phyloP scores from a whole-genome alignment of 768 basidiomycete genomes.

The Psilocybe cyanescens region DNA sequence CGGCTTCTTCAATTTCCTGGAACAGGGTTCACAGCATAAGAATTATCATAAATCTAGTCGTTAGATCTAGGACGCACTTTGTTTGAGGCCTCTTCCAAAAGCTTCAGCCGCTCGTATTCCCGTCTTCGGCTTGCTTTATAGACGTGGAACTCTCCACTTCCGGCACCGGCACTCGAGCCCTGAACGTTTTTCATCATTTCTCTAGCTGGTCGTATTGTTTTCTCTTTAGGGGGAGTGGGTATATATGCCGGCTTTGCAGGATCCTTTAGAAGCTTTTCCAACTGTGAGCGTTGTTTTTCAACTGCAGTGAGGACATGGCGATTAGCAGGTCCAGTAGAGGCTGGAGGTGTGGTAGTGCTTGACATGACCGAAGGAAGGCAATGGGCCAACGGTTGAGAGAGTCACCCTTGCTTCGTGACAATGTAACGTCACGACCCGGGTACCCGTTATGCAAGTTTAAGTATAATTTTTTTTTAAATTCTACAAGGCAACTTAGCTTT shows the following conservation, averaged over 20 bases:
- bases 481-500: neutral
- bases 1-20: constrained; percentile 72
- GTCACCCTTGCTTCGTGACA: too few relatives aligned
- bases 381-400: too few relatives aligned
- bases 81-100: constrained; percentile 82
- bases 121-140: constrained; percentile 94
- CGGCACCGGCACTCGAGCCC: constrained; percentile 96
- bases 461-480: neutral
- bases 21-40: neutral
- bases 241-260: constrained; percentile 83
- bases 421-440: too few relatives aligned
- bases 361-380: constrained; percentile 12
- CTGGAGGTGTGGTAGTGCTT: constrained; percentile 10
- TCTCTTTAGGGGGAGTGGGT: constrained; percentile 82
- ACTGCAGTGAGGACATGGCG: constrained; percentile 55
- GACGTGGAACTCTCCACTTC: constrained; percentile 97
- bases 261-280: constrained; percentile 89
- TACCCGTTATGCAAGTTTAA: neutral
- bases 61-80: constrained; percentile 56
- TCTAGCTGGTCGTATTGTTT: constrained; percentile 76
- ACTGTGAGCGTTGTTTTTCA: constrained; percentile 64
- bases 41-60: neutral
- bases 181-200: constrained; percentile 99
- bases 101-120: constrained; percentile 92
- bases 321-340: constrained; percentile 33